These are phyloP conservation scores for Vitis riparia DNA, from an alignment of 164 flowering plant species.

Conservation along the genomic window DNA sequence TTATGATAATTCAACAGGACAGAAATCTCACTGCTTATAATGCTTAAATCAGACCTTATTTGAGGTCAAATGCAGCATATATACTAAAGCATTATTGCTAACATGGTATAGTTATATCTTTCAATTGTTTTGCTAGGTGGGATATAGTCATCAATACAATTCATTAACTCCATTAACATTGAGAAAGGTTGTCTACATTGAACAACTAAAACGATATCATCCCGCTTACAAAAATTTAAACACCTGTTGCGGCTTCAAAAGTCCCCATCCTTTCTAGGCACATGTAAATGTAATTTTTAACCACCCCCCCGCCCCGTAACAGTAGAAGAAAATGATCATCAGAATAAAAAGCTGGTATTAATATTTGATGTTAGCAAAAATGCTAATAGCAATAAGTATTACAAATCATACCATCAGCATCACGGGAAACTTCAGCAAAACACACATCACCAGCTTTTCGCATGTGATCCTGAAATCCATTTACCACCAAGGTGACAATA, in stretches of 20 bases:
- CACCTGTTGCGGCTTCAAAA: no score
- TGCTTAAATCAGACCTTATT: not conserved
- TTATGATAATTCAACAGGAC: not conserved
- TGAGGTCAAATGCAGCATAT: not conserved
- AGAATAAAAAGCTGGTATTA: not conserved
- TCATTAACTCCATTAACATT: no score
- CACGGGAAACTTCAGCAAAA: constrained; percentile 94
- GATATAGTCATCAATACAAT: no score
- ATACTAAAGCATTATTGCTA: no score
- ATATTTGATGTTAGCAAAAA: not conserved
- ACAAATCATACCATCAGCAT: constrained; percentile 65
- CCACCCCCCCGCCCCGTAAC: no score
- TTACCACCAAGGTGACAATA: not conserved
- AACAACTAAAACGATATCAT: not conserved
- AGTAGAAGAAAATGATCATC: not conserved
- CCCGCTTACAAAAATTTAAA: no score
- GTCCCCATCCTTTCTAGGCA: no score
- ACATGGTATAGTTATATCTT: no score
- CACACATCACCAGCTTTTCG: constrained; percentile 99
- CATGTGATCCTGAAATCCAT: constrained; percentile 88
- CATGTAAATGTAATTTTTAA: no score
- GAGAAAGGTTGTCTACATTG: not conserved
- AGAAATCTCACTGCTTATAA: not conserved
- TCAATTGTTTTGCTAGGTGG: no score
- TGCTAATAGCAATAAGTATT: not conserved